Evolutionary conservation across 768 basidiomycete species (phyloP).

Genomic region (Podaxis carcinomalis): DNA sequence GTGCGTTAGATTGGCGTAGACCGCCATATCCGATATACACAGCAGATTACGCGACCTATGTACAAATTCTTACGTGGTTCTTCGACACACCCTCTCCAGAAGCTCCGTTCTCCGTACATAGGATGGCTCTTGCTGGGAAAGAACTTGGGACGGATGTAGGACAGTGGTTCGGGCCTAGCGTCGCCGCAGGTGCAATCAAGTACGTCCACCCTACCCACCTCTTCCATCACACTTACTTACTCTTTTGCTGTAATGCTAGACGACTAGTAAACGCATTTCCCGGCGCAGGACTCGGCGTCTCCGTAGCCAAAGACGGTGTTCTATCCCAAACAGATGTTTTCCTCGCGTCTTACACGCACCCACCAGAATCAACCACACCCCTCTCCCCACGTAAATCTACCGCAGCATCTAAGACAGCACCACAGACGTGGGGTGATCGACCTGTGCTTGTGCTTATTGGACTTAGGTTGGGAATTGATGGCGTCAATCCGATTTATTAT

Average conservation of each 20-base stretch:
- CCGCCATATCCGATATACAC: conserved; percentile 59
- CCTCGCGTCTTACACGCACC: conserved; percentile 56
- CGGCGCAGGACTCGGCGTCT: conserved; percentile 74
- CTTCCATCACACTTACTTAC: neutral
- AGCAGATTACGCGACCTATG: conserved; percentile 77
- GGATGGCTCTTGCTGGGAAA: conserved; percentile 94
- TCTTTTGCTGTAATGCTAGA: conserved; percentile 31
- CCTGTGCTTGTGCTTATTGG: conserved; percentile 87
- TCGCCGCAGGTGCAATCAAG: conserved; percentile 96
- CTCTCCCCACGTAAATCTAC: conserved; percentile 7
- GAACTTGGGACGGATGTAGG: conserved; percentile 94
- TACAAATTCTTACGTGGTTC: conserved; percentile 93
- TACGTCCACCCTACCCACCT: conserved; percentile 26
- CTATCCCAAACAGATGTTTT: conserved; percentile 86
- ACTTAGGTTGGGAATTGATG: conserved; percentile 83
- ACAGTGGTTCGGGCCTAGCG: conserved; percentile 97
- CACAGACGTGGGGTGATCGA: conserved; percentile 65
- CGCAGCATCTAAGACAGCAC: neutral
- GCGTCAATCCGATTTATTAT: conserved; percentile 94
- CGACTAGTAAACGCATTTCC: conserved; percentile 76
- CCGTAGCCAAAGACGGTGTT: conserved; percentile 77
- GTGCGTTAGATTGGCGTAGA: conserved; percentile 74
- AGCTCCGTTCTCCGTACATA: conserved; percentile 91
- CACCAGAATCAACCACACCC: conserved; percentile 24
- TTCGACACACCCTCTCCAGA: conserved; percentile 81